Percentiles rank a stretch among this genome's conserved stretches.
These are phyloP conservation scores for Ulmus americana DNA, from an alignment of 331 rosid species.

Conservation along the genomic window DNA sequence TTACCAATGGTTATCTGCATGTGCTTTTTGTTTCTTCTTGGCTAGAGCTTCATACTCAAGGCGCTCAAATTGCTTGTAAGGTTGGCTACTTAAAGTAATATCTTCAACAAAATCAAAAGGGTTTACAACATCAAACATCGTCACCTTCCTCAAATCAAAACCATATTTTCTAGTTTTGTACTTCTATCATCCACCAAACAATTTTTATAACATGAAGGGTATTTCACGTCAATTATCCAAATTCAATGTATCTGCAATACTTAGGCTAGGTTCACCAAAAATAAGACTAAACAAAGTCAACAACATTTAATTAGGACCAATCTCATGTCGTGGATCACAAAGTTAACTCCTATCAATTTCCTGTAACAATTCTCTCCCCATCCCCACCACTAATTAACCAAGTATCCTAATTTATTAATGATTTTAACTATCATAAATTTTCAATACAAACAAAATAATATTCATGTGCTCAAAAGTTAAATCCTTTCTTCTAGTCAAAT, in stretches of 20 bases:
- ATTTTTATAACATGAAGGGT: not conserved
- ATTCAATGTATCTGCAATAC: not conserved
- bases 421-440: not conserved
- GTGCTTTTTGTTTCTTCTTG: slow-evolving; percentile 51
- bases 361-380: not conserved
- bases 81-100: slow-evolving; percentile 36
- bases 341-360: not conserved
- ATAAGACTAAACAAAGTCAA: not conserved
- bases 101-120: slow-evolving; percentile 59
- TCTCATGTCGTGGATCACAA: not conserved
- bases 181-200: not conserved
- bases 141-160: not conserved
- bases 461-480: not conserved
- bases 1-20: slow-evolving; percentile 29
- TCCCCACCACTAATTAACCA: not conserved
- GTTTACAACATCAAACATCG: slow-evolving; percentile 8
- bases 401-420: not conserved
- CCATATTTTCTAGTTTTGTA: not conserved
- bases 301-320: too few species aligned
- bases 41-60: slow-evolving; percentile 67
- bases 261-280: not conserved
- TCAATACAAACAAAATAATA: not conserved
- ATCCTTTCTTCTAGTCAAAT: not conserved
- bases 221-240: not conserved
- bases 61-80: slow-evolving; percentile 54